Base-by-base conservation (phyloP, 106 monocot genomes). In the Acorus calamus region DNA sequence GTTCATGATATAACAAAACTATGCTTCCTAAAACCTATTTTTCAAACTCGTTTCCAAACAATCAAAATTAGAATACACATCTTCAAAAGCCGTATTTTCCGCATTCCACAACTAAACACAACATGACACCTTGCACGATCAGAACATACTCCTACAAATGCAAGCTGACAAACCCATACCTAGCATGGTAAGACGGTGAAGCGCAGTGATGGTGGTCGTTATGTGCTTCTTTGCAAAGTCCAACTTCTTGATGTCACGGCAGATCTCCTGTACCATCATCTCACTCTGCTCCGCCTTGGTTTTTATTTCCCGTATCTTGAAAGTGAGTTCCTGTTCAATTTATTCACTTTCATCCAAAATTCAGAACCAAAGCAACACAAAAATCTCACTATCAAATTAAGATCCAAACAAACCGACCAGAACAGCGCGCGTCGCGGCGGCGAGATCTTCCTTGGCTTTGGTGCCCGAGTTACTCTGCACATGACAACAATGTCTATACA, bases 201-300 rank as follows among this genome's bases (percentile, higher is more conserved):
- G 98, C 43, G 91, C 98, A 53, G 98, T 98, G 57, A 98, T 92
- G 63, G 98, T 98, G 12, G 98, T 92, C 60, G 98, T 98, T 72
- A 98, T 98, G 77, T 92, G 98, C 75, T 86, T 98, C 78, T 98
- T 98, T 14, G 98, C 92, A 74, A 79, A 98, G 69, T 98, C 98
- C 74, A 98, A 67, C 70, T 98, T 98, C 70, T 92, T 98, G 46
- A 92, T 98, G 67, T 98, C 91, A 53, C 88, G 91, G 55, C 92
- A 98, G 62, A 98, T 98, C 77, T 98, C 98, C 72, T 98, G 98
- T 72, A 98, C 98, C 98, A 98, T 98, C 55, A 88, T 79, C 83
- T 98, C 98, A 65, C 92, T 98, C 77, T 92, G 92, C 71, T 86
- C 92, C 11, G 92, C 98, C 73, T 98, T 98, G 51, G 83, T 81